Conservation (phyloP, 1,284 basidiomycete species). For the Trametes pubescens region DNA sequence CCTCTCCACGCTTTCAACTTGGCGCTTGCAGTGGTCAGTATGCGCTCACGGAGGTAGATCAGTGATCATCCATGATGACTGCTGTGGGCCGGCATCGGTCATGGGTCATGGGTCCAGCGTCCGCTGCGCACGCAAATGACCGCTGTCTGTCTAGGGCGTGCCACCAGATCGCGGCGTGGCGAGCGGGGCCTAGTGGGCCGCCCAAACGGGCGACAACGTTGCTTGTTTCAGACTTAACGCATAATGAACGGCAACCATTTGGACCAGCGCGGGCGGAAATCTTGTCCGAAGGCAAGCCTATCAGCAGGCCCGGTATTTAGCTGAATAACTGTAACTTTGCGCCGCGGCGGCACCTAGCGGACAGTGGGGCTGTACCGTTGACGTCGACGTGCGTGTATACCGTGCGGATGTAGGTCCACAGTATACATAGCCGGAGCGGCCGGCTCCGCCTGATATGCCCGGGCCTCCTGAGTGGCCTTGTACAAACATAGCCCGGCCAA, state of each 20-base stretch:
- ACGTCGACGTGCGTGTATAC: neutral
- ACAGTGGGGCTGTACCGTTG: neutral
- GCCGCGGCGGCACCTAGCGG: neutral
- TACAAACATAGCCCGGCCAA: neutral
- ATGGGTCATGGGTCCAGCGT: conserved; percentile 8
- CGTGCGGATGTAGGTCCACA: neutral
- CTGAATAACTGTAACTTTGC: neutral
- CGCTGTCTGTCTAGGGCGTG: conserved; percentile 13
- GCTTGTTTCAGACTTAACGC: conserved; percentile 15
- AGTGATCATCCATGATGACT: conserved; percentile 2
- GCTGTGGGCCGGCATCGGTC: neutral
- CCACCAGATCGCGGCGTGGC: conserved; percentile 20
- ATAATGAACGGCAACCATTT: conserved; percentile 3
- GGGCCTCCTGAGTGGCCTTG: conserved; percentile 2
- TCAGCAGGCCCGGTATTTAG: neutral
- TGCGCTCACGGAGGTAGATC: conserved; percentile 2
- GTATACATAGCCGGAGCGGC: neutral
- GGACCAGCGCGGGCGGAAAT: neutral
- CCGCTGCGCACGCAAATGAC: conserved; percentile 6
- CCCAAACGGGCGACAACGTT: neutral
- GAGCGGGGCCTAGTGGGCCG: neutral
- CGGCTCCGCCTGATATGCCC: neutral
- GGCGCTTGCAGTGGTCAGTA: neutral
- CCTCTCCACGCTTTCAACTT: neutral
- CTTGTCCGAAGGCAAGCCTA: conserved; percentile 1